Percentiles rank a stretch among this genome's conserved stretches.
These are phyloP conservation scores for Diaporthe amygdali DNA, from an alignment of 2,329 filamentous ascomycete species.

Conservation along the genomic window DNA sequence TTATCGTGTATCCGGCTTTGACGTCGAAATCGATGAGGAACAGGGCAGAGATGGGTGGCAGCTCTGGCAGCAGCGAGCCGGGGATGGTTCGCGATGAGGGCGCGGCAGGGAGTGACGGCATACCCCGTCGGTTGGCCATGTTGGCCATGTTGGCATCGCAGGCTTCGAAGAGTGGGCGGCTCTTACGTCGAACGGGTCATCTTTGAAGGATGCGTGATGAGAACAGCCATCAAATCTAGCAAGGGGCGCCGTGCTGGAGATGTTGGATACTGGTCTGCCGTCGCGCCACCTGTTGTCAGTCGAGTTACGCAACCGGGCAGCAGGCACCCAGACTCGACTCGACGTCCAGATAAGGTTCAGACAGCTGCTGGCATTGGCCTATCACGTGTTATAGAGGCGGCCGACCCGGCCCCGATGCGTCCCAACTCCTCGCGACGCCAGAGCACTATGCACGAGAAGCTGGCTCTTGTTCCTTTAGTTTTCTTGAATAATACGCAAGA, in stretches of 20 bases:
- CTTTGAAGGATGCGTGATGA: conserved; percentile 9
- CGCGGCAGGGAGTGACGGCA: conserved; percentile 2
- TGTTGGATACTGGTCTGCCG: neutral
- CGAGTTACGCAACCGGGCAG: neutral
- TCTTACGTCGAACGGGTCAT: conserved; percentile 21
- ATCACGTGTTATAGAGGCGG: conserved; percentile 13
- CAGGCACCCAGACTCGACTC: neutral
- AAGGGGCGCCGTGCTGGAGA: neutral
- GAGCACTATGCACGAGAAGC: neutral
- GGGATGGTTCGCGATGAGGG: conserved; percentile 26
- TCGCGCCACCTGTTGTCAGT: neutral
- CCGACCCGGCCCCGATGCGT: conserved; percentile 1
- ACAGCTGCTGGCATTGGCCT: neutral
- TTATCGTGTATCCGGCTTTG: conserved; percentile 88
- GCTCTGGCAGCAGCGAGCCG: conserved; percentile 45
- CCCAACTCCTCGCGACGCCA: neutral
- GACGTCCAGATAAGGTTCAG: conserved; percentile 25
- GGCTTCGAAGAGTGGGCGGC: neutral
- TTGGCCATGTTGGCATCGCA: neutral
- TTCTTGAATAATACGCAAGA: no score
- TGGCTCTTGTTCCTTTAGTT: neutral
- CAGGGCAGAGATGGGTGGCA: conserved; percentile 73
- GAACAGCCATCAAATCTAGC: neutral
- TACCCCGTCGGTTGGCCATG: conserved; percentile 20
- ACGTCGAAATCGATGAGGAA: conserved; percentile 93